Conservation (phyloP, 75 land plant species). For the Cupressus sempervirens region DNA sequence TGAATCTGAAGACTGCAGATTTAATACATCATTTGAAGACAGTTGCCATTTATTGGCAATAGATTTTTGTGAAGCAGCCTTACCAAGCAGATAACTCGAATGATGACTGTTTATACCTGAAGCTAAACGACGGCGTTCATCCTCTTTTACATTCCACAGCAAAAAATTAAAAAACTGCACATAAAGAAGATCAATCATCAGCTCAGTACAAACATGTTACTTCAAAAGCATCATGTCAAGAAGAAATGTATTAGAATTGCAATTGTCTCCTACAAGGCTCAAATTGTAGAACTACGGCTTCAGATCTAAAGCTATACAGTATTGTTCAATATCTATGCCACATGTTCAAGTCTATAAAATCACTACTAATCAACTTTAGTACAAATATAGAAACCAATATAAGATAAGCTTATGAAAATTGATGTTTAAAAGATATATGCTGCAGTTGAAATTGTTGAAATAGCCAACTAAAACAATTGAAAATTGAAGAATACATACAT, state of each 20-base stretch:
- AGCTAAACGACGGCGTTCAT: not conserved
- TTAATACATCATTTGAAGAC: not conserved
- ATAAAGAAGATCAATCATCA: not conserved
- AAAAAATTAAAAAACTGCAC: not conserved
- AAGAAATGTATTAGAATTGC: not conserved
- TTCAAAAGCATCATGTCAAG: not conserved
- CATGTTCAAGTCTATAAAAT: not conserved
- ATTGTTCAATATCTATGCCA: not conserved
- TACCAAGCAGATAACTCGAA: not conserved
- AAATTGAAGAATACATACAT: too few relatives aligned
- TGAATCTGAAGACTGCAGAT: not conserved
- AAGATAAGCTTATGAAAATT: too few relatives aligned
- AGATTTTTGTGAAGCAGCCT: not conserved
- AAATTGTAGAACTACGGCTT: not conserved
- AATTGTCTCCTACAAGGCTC: too few relatives aligned
- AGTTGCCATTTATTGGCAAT: not conserved
- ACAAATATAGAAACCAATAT: too few relatives aligned
- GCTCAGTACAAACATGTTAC: not conserved
- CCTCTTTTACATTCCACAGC: not conserved
- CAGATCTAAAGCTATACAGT: not conserved
- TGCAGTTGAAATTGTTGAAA: too few relatives aligned
- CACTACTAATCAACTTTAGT: not conserved
- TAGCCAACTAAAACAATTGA: too few relatives aligned
- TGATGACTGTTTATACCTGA: not conserved
- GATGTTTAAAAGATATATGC: too few relatives aligned